These are phyloP conservation scores for Fusarium drepaniforme DNA, from an alignment of 2,329 filamentous ascomycete species.

Conservation along the genomic window DNA sequence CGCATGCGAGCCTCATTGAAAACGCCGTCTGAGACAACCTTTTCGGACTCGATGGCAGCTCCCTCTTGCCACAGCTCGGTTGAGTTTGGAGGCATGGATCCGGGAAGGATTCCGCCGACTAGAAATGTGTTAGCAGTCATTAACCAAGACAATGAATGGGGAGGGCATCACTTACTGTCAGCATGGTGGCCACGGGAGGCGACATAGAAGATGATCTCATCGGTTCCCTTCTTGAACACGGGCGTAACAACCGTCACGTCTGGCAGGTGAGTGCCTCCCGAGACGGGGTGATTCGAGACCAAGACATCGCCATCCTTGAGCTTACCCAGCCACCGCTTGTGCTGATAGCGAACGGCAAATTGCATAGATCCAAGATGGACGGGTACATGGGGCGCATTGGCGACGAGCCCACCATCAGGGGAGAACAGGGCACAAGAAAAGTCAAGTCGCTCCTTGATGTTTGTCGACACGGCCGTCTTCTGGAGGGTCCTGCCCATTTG, in stretches of 20 bases:
- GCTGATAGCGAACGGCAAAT: conserved; percentile 42
- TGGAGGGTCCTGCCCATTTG: conserved; percentile 86
- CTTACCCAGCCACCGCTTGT: neutral
- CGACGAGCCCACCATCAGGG: conserved; percentile 76
- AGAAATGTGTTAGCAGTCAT: neutral
- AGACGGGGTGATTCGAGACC: neutral
- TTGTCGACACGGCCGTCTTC: conserved; percentile 82
- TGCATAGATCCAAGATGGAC: neutral
- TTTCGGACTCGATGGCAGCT: conserved; percentile 72
- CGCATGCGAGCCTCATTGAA: conserved; percentile 84
- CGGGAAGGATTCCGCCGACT: conserved; percentile 82
- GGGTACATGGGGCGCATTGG: neutral
- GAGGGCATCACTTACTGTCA: conserved; percentile 38
- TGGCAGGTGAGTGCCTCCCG: neutral
- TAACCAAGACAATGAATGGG: neutral
- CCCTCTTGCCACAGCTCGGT: conserved; percentile 75
- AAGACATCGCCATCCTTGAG: neutral
- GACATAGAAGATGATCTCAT: conserved; percentile 45
- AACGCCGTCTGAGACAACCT: conserved; percentile 80
- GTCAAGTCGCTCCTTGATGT: conserved; percentile 85
- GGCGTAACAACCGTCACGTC: neutral
- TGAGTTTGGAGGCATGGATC: conserved; percentile 85
- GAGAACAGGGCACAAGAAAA: conserved; percentile 87
- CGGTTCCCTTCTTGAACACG: conserved; percentile 32
- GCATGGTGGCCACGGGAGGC: conserved; percentile 50